A percentile compares a stretch with the other conserved stretches of the same genome.
Conservation (phyloP, 2,329 filamentous ascomycete genomes). For the Aspergillus sp. region DNA sequence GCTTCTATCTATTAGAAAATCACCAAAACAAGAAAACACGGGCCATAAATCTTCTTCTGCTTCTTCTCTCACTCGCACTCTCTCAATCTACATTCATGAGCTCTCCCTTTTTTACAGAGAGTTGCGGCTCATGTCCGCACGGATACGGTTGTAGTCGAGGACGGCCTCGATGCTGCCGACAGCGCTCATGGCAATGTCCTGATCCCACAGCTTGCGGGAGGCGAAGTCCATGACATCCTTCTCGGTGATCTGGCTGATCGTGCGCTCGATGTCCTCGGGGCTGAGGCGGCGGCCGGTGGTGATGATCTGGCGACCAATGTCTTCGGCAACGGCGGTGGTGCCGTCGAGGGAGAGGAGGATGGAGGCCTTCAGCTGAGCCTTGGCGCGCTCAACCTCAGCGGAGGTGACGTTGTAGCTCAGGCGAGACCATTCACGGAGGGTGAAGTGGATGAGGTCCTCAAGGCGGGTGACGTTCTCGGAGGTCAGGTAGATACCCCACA, state of each 20-base stretch:
- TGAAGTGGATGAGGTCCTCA: slow-evolving; percentile 97
- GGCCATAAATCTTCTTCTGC: slow-evolving; percentile 20
- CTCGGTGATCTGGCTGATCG: slow-evolving; percentile 84
- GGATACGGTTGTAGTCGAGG: slow-evolving; percentile 56
- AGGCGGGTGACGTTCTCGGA: slow-evolving; percentile 83
- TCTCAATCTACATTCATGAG: too few relatives aligned
- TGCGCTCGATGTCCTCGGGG: slow-evolving; percentile 91
- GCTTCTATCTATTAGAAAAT: slow-evolving; percentile 31
- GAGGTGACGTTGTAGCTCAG: slow-evolving; percentile 84
- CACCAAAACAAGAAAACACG: slow-evolving; percentile 24
- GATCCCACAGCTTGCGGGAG: slow-evolving; percentile 93
- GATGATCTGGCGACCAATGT: slow-evolving; percentile 97
- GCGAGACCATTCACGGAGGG: slow-evolving; percentile 96
- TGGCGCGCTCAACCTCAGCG: slow-evolving; percentile 95
- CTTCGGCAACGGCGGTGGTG: slow-evolving; percentile 95
- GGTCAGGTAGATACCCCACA: slow-evolving; percentile 99
- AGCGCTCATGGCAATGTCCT: slow-evolving; percentile 90
- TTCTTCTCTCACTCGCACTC: slow-evolving; percentile 4
- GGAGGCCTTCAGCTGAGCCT: slow-evolving; percentile 98
- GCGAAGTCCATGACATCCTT: slow-evolving; percentile 98
- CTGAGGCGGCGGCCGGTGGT: slow-evolving; percentile 91
- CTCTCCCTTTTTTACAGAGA: slow-evolving; percentile 35
- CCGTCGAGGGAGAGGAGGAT: slow-evolving; percentile 96
- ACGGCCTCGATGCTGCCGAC: slow-evolving; percentile 89
- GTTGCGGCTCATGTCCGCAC: slow-evolving; percentile 87